Percentiles rank a stretch among this genome's conserved stretches.
Conservation (phyloP, 345 rosid genomes). For the Lepidium didymum region DNA sequence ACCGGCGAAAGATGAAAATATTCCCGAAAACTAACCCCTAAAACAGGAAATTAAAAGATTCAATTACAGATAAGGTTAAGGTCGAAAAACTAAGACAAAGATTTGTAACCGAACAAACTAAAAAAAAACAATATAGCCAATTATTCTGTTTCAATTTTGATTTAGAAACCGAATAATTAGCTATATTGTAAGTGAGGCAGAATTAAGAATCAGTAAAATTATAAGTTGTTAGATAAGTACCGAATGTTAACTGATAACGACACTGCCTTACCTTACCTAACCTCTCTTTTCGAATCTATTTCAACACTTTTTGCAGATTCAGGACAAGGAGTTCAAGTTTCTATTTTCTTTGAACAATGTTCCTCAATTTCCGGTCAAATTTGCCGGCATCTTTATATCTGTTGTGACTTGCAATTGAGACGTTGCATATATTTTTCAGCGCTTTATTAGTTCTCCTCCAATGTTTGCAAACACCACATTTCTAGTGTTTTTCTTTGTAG, state of each 20-base stretch:
- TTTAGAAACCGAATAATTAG: background rate
- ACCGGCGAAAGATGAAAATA: no score
- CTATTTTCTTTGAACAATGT: background rate
- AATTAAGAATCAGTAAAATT: background rate
- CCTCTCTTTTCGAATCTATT: background rate
- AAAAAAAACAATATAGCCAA: no score
- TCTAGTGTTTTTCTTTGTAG: no score
- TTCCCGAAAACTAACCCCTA: no score
- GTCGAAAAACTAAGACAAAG: no score
- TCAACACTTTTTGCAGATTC: background rate
- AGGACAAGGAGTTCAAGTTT: background rate
- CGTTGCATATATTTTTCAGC: background rate
- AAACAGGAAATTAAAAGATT: no score
- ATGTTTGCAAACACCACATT: no score
- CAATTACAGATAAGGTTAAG: no score
- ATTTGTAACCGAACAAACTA: no score
- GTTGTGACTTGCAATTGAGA: background rate
- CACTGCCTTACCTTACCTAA: background rate
- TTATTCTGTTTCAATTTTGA: background rate
- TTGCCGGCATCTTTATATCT: background rate
- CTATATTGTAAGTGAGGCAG: background rate
- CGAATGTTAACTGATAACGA: background rate
- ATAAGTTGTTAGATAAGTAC: background rate
- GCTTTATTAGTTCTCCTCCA: background rate
- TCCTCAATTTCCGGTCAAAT: background rate